phyloP scores from a whole-genome alignment of 495 filamentous ascomycete species.

The Neurospora sp. region DNA sequence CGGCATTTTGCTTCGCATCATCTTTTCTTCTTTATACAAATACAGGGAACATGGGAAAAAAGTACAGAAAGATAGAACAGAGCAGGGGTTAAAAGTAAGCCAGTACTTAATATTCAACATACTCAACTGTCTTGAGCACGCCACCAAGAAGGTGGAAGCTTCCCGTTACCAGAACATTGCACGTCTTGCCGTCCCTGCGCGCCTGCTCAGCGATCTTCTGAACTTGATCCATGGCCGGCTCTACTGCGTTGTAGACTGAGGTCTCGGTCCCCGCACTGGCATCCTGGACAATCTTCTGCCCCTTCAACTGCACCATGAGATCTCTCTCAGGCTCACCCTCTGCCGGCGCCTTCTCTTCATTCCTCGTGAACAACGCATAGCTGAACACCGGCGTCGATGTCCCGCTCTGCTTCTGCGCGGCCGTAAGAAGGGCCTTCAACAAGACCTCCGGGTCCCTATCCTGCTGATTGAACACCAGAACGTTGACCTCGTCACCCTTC shows the following conservation, averaged over 20 bases:
- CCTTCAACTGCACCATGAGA: conserved; percentile 24
- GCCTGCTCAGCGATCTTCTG: conserved; percentile 7
- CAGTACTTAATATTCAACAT: conserved; percentile 16
- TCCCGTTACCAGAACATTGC: conserved; percentile 56
- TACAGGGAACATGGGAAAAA: background rate
- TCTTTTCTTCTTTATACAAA: background rate
- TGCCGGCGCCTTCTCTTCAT: conserved; percentile 19
- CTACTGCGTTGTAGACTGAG: conserved; percentile 16
- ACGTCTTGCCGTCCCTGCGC: conserved; percentile 5
- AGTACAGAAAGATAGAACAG: background rate
- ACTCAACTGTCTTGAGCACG: conserved; percentile 64
- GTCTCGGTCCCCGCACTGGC: conserved; percentile 10
- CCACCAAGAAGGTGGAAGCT: conserved; percentile 85
- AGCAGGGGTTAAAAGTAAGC: background rate
- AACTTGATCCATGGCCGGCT: conserved; percentile 19
- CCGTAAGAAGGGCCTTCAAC: conserved; percentile 35
- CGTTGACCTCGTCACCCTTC: conserved; percentile 11
- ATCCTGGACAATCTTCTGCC: conserved; percentile 14
- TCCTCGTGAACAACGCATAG: conserved; percentile 32
- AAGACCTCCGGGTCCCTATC: conserved; percentile 62
- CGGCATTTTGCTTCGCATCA: conserved; percentile 8
- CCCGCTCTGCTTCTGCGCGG: conserved; percentile 2
- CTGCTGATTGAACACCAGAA: conserved; percentile 93
- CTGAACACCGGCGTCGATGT: conserved; percentile 16
- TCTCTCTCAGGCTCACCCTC: conserved; percentile 19